phyloP scores from a whole-genome alignment of 148 eudicot species.

The Amaranthus cruentus region DNA sequence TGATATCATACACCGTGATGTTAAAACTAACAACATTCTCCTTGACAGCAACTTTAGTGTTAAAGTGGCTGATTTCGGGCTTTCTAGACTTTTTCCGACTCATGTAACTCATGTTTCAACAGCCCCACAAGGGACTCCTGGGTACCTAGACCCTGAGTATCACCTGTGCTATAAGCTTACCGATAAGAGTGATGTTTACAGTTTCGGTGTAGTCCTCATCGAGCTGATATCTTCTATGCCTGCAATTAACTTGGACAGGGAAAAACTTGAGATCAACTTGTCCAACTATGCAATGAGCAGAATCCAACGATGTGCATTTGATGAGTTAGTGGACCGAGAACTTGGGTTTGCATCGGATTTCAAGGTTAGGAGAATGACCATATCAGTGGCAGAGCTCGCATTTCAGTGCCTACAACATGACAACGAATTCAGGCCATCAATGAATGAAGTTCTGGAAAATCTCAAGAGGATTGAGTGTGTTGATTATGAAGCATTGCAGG shows the following conservation, averaged over 20 bases:
- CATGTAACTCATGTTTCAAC: conserved; percentile 19
- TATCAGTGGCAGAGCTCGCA: conserved; percentile 13
- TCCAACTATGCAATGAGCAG: conserved; percentile 16
- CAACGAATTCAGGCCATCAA: conserved; percentile 9
- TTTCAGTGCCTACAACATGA: conserved; percentile 16
- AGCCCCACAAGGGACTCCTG: conserved; percentile 19
- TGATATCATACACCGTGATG: conserved; percentile 17
- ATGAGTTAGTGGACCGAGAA: conserved; percentile 14
- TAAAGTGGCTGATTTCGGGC: conserved; percentile 23
- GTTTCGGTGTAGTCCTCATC: conserved; percentile 14
- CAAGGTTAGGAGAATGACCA: conserved; percentile 17
- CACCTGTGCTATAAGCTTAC: conserved; percentile 16
- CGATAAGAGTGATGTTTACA: conserved; percentile 17
- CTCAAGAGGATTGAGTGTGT: conserved; percentile 13
- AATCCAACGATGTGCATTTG: conserved; percentile 7
- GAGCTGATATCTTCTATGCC: conserved; percentile 19
- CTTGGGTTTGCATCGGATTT: conserved; percentile 10
- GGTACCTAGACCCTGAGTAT: conserved; percentile 14
- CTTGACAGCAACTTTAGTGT: conserved; percentile 9
- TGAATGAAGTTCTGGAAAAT: conserved; percentile 8
- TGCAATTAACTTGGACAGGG: conserved; percentile 11
- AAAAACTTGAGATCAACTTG: conserved; percentile 7
- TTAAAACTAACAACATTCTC: conserved; percentile 17
- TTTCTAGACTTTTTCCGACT: conserved; percentile 16
- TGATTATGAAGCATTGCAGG: conserved; percentile 18